These are phyloP conservation scores for Blepharisma undulans DNA, from an alignment of 169 alveolate species.

Conservation along the genomic window DNA sequence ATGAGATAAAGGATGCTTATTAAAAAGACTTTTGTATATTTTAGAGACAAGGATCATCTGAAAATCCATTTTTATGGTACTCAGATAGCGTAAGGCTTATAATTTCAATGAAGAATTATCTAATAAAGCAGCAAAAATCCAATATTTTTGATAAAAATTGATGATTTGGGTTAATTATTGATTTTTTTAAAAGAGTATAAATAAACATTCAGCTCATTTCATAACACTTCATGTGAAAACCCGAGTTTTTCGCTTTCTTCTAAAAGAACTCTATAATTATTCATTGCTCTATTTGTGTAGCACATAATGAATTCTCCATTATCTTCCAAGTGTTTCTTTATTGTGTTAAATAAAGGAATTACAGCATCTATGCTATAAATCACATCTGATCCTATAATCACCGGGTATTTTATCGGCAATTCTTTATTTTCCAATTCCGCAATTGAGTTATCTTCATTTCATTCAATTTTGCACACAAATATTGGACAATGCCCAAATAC, in stretches of 20 bases:
- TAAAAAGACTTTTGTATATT: too few relatives aligned
- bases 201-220: neutral
- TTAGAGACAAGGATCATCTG: neutral
- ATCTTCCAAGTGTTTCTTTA: neutral
- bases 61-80: neutral
- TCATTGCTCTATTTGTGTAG: constrained; percentile 29
- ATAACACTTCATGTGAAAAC: neutral
- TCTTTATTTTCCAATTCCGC: neutral
- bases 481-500: neutral
- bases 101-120: neutral
- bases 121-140: neutral
- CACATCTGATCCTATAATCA: constrained; percentile 30
- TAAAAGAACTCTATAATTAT: constrained; percentile 9
- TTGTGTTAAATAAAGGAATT: neutral
- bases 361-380: neutral
- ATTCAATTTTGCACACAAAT: constrained; percentile 1
- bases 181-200: neutral
- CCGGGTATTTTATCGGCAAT: neutral
- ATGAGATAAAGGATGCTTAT: too few relatives aligned
- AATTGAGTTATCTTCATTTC: neutral
- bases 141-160: neutral
- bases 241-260: neutral
- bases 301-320: constrained; percentile 23
- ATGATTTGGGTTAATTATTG: neutral
- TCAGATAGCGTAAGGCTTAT: neutral